phyloP scores from a whole-genome alignment of 352 stramenopile genomes.

The Phytophthora nicotianae region DNA sequence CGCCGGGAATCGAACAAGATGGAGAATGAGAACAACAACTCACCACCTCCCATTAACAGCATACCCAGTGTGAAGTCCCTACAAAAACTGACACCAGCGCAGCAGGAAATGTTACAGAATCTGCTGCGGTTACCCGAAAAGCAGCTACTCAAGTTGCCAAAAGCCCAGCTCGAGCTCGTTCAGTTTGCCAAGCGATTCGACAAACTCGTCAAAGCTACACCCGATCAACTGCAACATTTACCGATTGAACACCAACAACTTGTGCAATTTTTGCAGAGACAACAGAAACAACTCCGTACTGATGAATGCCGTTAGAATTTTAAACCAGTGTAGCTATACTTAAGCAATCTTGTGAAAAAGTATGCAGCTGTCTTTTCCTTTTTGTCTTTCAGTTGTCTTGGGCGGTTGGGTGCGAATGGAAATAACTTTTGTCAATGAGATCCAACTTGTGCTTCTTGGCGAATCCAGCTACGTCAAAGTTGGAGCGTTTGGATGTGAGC shows the following conservation, averaged over 20 bases:
- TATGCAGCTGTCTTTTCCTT: not conserved
- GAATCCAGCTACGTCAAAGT: slow-evolving; percentile 59
- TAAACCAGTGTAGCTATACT: not conserved
- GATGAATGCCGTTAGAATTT: slow-evolving; percentile 12
- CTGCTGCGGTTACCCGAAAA: slow-evolving; percentile 40
- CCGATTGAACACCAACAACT: slow-evolving; percentile 49
- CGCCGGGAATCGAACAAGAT: not conserved
- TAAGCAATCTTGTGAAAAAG: slow-evolving; percentile 14
- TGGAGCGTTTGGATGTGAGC: slow-evolving; percentile 42
- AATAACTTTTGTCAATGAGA: slow-evolving; percentile 40
- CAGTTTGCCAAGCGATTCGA: slow-evolving; percentile 64
- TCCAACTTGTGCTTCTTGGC: slow-evolving; percentile 35
- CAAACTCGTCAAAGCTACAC: slow-evolving; percentile 43
- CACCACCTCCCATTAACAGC: not conserved
- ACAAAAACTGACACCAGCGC: slow-evolving; percentile 30
- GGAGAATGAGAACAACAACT: slow-evolving; percentile 13
- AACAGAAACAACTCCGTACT: slow-evolving; percentile 12
- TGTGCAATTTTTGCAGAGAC: slow-evolving; percentile 40
- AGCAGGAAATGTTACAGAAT: slow-evolving; percentile 49
- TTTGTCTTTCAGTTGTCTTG: slow-evolving; percentile 18
- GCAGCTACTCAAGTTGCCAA: slow-evolving; percentile 43
- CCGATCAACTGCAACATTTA: slow-evolving; percentile 38
- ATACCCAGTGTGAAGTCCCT: slow-evolving; percentile 22
- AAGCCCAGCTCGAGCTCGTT: slow-evolving; percentile 50
- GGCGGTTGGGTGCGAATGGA: slow-evolving; percentile 45